Evolutionary conservation across 192 early-diverging fungal genomes (phyloP).

Genomic region (Coemansia sp.): DNA sequence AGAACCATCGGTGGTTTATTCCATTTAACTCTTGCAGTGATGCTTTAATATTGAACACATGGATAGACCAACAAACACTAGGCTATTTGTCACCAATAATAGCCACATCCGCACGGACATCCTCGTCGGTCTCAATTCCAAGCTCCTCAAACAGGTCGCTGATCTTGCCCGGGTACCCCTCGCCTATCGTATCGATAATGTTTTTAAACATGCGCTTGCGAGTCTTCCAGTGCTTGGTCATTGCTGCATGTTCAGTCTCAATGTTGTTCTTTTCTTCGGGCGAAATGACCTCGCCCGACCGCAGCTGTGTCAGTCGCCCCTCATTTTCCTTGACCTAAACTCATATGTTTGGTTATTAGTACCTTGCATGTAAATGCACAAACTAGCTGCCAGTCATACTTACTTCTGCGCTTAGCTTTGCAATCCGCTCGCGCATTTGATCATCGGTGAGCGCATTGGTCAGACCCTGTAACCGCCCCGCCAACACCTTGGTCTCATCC

Average conservation of each 20-base stretch:
- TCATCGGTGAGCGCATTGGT: slow-evolving; percentile 40
- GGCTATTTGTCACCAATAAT: slow-evolving; percentile 15
- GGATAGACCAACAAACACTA: not conserved
- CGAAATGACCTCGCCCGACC: slow-evolving; percentile 46
- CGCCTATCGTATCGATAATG: slow-evolving; percentile 53
- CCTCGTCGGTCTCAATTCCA: slow-evolving; percentile 63
- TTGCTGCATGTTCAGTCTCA: slow-evolving; percentile 29
- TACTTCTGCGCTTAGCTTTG: slow-evolving; percentile 29
- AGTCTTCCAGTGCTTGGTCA: slow-evolving; percentile 57
- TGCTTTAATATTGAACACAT: too few species aligned
- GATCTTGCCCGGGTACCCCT: slow-evolving; percentile 56
- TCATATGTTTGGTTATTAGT: too few species aligned
- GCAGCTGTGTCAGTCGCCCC: slow-evolving; percentile 30
- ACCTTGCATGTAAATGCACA: too few species aligned
- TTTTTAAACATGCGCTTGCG: slow-evolving; percentile 62
- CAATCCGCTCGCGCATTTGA: slow-evolving; percentile 48
- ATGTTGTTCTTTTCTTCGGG: slow-evolving; percentile 38
- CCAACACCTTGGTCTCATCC: slow-evolving; percentile 26
- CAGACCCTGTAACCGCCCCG: slow-evolving; percentile 21
- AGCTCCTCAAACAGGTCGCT: slow-evolving; percentile 57
- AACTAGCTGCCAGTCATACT: not conserved
- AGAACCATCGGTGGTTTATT: too few species aligned
- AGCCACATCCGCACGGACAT: slow-evolving; percentile 34
- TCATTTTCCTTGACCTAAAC: slow-evolving; percentile 32
- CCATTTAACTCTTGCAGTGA: too few species aligned